Evolutionary conservation across 176 grass and related monocot genomes (phyloP).

Genomic region (Bothriochloa decipiens): DNA sequence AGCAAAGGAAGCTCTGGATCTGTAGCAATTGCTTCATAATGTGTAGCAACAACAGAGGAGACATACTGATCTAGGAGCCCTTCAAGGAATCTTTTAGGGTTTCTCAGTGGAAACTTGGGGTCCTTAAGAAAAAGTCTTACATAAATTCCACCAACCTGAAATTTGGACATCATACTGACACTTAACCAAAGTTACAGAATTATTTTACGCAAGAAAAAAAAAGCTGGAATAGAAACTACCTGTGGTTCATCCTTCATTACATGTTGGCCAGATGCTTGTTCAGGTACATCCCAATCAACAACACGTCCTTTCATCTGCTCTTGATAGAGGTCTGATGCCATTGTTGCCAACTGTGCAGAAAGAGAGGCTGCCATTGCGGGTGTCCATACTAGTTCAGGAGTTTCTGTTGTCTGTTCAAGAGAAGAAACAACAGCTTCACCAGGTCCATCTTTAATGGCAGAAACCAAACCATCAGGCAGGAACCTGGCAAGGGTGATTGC

Average conservation of each 20-base stretch:
- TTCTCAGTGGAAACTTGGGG: slow-evolving; percentile 98
- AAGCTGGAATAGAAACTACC: slow-evolving; percentile 53
- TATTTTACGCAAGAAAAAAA: background rate
- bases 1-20: slow-evolving; percentile 92
- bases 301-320: slow-evolving; percentile 96
- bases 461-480: slow-evolving; percentile 94
- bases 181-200: slow-evolving; percentile 30
- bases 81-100: slow-evolving; percentile 99
- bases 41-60: slow-evolving; percentile 90
- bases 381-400: slow-evolving; percentile 99
- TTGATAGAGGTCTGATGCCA: slow-evolving; percentile 93
- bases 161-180: slow-evolving; percentile 45
- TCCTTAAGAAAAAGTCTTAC: slow-evolving; percentile 98
- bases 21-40: slow-evolving; percentile 78
- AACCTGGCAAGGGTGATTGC: slow-evolving; percentile 90
- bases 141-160: slow-evolving; percentile 98
- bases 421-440: slow-evolving; percentile 88
- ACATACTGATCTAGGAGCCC: slow-evolving; percentile 98
- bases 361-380: slow-evolving; percentile 97
- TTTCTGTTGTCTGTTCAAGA: slow-evolving; percentile 98
- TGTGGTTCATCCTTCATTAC: slow-evolving; percentile 99
- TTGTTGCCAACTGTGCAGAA: slow-evolving; percentile 89
- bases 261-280: slow-evolving; percentile 93
- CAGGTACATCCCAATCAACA: slow-evolving; percentile 98
- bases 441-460: slow-evolving; percentile 90